Base-by-base conservation (phyloP, 2,329 filamentous ascomycete genomes). In the Hymenotorrendiella dingleyae region DNA sequence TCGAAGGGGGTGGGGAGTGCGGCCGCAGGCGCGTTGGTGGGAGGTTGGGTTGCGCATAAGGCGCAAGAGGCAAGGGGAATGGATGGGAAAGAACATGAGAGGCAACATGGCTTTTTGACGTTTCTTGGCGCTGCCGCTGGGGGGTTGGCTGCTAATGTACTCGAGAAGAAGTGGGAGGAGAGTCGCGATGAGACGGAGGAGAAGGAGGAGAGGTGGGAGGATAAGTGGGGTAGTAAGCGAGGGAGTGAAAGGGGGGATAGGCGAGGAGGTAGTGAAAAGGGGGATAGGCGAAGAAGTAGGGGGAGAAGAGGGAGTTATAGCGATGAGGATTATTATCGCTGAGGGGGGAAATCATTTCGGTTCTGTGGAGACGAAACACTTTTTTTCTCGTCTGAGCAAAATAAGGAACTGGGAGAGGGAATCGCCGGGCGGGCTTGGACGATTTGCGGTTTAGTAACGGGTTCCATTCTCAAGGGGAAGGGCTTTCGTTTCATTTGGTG, bases 121-220 rank as follows among this genome's bases (percentile, higher is more conserved):
- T 27, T 58, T 8, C 28, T 59, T 11, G 56, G 55, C 4, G 56
- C 56, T 10, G 52, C 54, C 3, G 54, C 49, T 9, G 56, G 56
- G 6, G 56, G 55, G 1, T 33, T 59, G 36, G 49, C 48, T 2
- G 52, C 41, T 12, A 54, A 59, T 53, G 52, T 49, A n/a, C 40
- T 47, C 21, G 50, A 56, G 12, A 50, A 54, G 28, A 54, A 47
- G 21, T 54, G 40, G 40, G 46, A 58, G 37, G 48, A 54, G 6
- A 23, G 30, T 2, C 54, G 50, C 30, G 38, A 50, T 26, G 43
- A 50, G 21, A 36, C 42, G 12, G 40, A 26, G 12, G 36, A 37
- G 10, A 48, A 52, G 28, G 16, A 53, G 23, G 35, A 43, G 22
- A 47, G 42, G 20, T 46, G 47, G 48, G 46, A 54, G 16, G 39